phyloP scores from a whole-genome alignment of 208 protist genomes.

The Leishmania aethiopica region DNA sequence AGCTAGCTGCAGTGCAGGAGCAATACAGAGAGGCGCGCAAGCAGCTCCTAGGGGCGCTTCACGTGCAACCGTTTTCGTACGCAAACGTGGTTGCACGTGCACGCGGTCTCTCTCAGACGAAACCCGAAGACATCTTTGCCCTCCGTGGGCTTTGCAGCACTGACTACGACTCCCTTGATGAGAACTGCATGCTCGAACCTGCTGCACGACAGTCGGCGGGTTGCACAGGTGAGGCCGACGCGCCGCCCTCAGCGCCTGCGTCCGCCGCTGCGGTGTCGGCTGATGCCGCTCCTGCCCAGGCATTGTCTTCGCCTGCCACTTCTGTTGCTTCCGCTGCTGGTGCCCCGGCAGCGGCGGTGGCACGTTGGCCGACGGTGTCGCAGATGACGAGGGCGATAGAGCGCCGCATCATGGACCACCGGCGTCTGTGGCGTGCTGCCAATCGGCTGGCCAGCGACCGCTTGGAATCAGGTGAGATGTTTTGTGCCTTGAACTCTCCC shows the following conservation, averaged over 20 bases:
- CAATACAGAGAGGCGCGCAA: slow-evolving; percentile 5
- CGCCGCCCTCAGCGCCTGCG: not conserved
- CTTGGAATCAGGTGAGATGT: too few species aligned
- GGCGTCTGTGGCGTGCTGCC: slow-evolving; percentile 5
- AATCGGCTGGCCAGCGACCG: not conserved
- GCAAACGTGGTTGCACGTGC: not conserved
- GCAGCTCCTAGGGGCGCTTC: not conserved
- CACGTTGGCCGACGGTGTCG: not conserved
- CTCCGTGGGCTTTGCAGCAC: slow-evolving; percentile 3
- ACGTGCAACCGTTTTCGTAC: slow-evolving; percentile 11
- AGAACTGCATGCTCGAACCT: not conserved
- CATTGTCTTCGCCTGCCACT: not conserved
- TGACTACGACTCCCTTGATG: not conserved
- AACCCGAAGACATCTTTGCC: not conserved
- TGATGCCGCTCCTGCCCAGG: not conserved
- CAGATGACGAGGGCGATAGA: slow-evolving; percentile 9
- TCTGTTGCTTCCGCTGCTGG: not conserved
- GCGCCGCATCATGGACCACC: slow-evolving; percentile 9
- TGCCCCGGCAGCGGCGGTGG: not conserved
- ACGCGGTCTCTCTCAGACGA: not conserved
- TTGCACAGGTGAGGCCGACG: not conserved
- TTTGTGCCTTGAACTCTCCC: not conserved
- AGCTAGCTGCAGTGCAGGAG: not conserved
- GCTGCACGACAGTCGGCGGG: not conserved
- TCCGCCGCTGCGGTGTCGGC: not conserved